A percentile compares a stretch with the other conserved stretches of the same genome.
These are phyloP conservation scores for Pseudopithomyces maydicus DNA, from an alignment of 2,329 filamentous ascomycete genomes.

Conservation along the genomic window DNA sequence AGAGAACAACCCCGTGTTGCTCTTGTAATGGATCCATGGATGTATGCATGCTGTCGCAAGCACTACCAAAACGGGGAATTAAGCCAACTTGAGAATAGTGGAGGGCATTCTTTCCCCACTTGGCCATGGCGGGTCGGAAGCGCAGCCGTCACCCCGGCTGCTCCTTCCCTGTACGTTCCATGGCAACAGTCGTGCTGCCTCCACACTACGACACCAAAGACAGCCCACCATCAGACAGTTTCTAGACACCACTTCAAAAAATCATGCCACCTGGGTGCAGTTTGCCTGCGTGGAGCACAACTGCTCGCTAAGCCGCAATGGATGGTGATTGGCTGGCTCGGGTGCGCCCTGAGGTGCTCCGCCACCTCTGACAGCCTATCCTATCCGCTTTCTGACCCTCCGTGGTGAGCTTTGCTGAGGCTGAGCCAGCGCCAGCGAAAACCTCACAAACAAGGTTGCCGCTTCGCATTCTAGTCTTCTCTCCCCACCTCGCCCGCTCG, in stretches of 20 bases:
- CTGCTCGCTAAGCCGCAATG: slow-evolving; percentile 1
- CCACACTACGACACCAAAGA: background rate
- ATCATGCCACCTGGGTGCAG: background rate
- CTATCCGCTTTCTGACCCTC: slow-evolving; percentile 3
- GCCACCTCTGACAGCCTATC: slow-evolving; percentile 11
- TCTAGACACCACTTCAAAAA: background rate
- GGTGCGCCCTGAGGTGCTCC: slow-evolving; percentile 7
- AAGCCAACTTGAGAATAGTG: background rate
- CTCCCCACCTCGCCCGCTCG: background rate
- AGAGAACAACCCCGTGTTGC: background rate
- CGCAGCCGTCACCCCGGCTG: slow-evolving; percentile 3
- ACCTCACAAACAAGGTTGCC: slow-evolving; percentile 3
- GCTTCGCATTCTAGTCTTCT: background rate
- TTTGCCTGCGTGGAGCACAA: background rate
- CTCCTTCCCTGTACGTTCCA: background rate
- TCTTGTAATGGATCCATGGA: too few species aligned
- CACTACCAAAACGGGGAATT: background rate
- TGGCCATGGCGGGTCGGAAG: slow-evolving; percentile 1
- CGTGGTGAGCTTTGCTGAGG: slow-evolving; percentile 10
- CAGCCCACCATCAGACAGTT: background rate
- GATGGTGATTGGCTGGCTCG: slow-evolving; percentile 9
- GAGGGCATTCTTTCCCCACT: background rate
- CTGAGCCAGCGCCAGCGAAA: slow-evolving; percentile 16
- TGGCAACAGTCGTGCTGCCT: background rate
- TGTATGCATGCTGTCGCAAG: slow-evolving; percentile 5